Evolutionary conservation across 2,329 filamentous ascomycete species (phyloP).

Genomic region (Claviceps arundinis): DNA sequence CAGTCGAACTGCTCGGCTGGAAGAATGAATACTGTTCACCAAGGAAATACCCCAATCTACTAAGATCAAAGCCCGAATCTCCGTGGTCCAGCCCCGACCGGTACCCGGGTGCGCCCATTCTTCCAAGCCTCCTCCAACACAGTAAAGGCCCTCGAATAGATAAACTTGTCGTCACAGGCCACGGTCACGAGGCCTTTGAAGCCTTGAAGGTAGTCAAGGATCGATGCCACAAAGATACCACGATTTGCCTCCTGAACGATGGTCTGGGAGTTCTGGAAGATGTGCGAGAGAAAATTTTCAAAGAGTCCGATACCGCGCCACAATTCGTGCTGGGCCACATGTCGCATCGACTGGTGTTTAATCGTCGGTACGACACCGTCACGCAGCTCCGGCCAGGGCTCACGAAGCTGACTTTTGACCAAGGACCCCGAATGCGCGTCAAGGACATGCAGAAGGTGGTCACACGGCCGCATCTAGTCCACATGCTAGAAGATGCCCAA

Average conservation of each 20-base stretch:
- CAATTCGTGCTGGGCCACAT: conserved; percentile 61
- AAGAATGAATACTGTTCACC: conserved; percentile 10
- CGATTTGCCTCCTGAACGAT: conserved; percentile 65
- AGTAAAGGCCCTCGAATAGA: conserved; percentile 43
- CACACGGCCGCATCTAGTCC: conserved; percentile 12
- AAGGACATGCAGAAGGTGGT: conserved; percentile 10
- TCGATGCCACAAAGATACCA: conserved; percentile 53
- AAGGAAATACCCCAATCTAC: conserved; percentile 18
- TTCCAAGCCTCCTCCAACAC: not conserved
- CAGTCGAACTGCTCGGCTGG: conserved; percentile 23
- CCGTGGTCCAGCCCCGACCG: conserved; percentile 8
- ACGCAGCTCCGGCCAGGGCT: conserved; percentile 22
- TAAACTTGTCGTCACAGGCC: conserved; percentile 55
- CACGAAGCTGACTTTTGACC: conserved; percentile 16
- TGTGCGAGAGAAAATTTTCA: conserved; percentile 59
- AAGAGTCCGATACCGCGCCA: conserved; percentile 50
- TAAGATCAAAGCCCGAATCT: conserved; percentile 11
- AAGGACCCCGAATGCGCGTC: conserved; percentile 8
- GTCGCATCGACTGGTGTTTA: conserved; percentile 31
- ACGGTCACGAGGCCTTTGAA: conserved; percentile 37
- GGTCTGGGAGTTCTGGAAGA: conserved; percentile 76
- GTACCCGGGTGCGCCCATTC: no score
- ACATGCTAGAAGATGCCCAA: conserved; percentile 9
- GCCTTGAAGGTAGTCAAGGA: conserved; percentile 49
- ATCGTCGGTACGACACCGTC: conserved; percentile 26